These are phyloP conservation scores for Quercus agrifolia DNA, from an alignment of 306 rosid genomes.

Conservation along the genomic window DNA sequence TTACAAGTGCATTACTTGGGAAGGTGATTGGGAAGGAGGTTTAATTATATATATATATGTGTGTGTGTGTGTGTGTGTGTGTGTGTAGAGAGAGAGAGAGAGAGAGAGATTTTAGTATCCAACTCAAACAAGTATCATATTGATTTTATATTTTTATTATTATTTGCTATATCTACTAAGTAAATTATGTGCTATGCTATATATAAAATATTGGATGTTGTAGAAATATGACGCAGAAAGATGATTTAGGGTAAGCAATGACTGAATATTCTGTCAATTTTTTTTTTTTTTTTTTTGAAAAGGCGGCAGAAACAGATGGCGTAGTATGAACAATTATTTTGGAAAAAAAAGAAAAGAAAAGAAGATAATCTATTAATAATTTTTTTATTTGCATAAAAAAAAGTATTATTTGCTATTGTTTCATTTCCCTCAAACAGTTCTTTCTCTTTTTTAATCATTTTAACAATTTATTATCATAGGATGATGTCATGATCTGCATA, in stretches of 20 bases:
- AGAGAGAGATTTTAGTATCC: too few relatives aligned
- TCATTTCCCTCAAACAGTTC: background rate
- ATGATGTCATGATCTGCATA: background rate
- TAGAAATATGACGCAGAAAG: too few relatives aligned
- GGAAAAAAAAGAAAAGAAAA: background rate
- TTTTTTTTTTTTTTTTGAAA: too few relatives aligned
- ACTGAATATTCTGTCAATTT: background rate
- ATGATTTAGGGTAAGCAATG: background rate
- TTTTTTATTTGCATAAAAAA: background rate
- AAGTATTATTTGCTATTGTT: background rate
- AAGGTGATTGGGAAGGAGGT: background rate
- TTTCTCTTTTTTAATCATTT: background rate
- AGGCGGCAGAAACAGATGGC: too few relatives aligned
- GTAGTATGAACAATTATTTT: background rate
- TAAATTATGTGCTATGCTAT: too few relatives aligned
- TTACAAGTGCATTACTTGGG: background rate
- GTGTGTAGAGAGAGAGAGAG: too few relatives aligned
- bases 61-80: too few relatives aligned
- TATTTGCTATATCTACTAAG: too few relatives aligned
- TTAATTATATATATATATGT: background rate
- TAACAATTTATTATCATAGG: conserved; percentile 1
- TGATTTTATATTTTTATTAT: too few relatives aligned
- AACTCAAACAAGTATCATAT: too few relatives aligned
- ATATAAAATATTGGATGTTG: too few relatives aligned
- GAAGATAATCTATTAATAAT: too few relatives aligned